These are phyloP conservation scores for Pistacia integerrima DNA, from an alignment of 345 rosid genomes.

Conservation along the genomic window DNA sequence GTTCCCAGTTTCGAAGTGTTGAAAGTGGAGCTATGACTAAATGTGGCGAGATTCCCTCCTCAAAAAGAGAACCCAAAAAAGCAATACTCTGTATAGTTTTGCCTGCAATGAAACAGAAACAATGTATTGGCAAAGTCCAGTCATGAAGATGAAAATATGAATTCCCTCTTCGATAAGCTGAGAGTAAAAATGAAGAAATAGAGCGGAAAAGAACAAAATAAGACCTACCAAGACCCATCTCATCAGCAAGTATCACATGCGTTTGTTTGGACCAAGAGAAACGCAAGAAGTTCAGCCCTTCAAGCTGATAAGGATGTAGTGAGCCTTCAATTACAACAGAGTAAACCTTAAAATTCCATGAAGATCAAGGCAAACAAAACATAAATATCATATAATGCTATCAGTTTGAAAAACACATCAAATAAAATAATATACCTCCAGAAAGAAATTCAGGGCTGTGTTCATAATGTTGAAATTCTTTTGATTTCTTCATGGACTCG, in stretches of 20 bases:
- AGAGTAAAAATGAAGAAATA: background rate
- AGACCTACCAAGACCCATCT: constrained; percentile 93
- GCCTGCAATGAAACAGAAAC: constrained; percentile 51
- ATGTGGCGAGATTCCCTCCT: constrained; percentile 64
- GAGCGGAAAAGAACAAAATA: constrained; percentile 15
- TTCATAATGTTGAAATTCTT: constrained; percentile 87
- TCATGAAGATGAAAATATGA: constrained; percentile 10
- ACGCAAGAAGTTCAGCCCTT: constrained; percentile 94
- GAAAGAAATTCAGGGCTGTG: constrained; percentile 83
- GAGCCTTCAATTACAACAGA: constrained; percentile 62
- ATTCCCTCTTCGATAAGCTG: constrained; percentile 5
- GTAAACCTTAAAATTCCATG: constrained; percentile 23
- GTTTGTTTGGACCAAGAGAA: constrained; percentile 97
- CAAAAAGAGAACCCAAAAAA: constrained; percentile 89
- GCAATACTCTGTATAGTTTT: constrained; percentile 99
- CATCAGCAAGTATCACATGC: constrained; percentile 99
- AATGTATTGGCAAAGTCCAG: constrained; percentile 11
- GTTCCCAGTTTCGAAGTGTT: constrained; percentile 96
- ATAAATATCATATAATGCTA: constrained; percentile 5
- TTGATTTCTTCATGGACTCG: constrained; percentile 63
- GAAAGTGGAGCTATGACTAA: constrained; percentile 99
- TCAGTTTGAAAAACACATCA: constrained; percentile 13
- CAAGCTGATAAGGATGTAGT: constrained; percentile 96
- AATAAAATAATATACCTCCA: constrained; percentile 62
- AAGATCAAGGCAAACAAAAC: constrained; percentile 19